Base-by-base conservation (phyloP, 352 stramenopile genomes). In the Globisporangium lucens region DNA sequence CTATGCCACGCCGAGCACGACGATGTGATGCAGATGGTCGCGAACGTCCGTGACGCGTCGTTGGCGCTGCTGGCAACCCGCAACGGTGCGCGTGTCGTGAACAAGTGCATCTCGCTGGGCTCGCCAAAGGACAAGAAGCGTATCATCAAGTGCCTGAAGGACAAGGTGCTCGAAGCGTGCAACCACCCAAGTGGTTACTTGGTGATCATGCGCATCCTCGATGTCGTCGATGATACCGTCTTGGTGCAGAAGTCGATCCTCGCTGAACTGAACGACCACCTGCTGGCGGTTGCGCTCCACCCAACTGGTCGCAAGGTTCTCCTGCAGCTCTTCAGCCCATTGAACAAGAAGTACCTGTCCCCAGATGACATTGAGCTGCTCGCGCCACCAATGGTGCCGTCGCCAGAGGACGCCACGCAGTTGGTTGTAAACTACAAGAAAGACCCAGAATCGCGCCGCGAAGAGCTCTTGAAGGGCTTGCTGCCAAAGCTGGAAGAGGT, bases 151-250 rank as follows among this genome's bases (percentile, higher is more conserved):
- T 75, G 80, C 41, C 75, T 97, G 17, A 97, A 97, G 73, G 90
- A 95, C 75, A 96, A 97, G 73, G 88, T 96, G 35, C 66, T 94
- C 33, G 88, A 95, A 0, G 90, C 91, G 7, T 89, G 80, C 68
- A 97, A 97, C 73, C 90, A 97, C 76, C 90, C 87, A 6, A 95
- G 90, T 63, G 90, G 90, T 13, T 97, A 97, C 77, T 73, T 97
- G 6, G 87, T 96, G 47, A 91, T 97, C 68, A 78, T 94, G 77
- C 87, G 91, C 59, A 81, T 97, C 53, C 74, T 97, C 33, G 90
- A 97, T 55, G 91, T 96, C 1, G 86, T 97, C 5, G 90, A 97
- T 65, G 91, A 97, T 68, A 96, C 90, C 4, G 87, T 97, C 61
- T 77, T 95, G 7, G 90, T 96, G 59, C 90, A 97, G 63, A 97